Evolutionary conservation across 1,139 yeast species (phyloP).

Genomic region (Zygosaccharomyces pseudobailii): DNA sequence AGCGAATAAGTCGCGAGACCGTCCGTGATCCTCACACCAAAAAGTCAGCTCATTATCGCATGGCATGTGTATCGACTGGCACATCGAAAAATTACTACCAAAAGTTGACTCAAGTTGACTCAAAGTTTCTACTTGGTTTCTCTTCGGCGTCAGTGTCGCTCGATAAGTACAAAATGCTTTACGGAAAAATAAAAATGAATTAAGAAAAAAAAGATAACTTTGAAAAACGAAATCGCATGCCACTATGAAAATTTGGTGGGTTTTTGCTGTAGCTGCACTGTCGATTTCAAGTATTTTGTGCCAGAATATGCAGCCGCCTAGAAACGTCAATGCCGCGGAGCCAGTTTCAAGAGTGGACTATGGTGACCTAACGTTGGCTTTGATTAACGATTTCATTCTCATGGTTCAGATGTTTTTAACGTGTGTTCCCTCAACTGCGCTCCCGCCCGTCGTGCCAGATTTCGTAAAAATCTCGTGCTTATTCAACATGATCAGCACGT

Average conservation of each 20-base stretch:
- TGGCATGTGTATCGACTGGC: neutral
- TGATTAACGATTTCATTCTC: constrained; percentile 11
- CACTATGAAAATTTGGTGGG: neutral
- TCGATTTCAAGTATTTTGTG: neutral
- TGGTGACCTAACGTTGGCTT: constrained; percentile 9
- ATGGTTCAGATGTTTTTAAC: constrained; percentile 13
- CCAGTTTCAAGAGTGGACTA: constrained; percentile 6
- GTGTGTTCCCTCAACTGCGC: constrained; percentile 10
- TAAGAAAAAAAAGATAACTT: neutral
- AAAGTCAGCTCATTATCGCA: neutral
- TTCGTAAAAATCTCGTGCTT: constrained; percentile 11
- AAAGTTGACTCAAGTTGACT: too few species aligned
- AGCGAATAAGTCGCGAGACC: neutral
- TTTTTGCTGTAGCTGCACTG: neutral
- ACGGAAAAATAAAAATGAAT: neutral
- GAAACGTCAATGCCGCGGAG: neutral
- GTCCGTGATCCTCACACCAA: neutral
- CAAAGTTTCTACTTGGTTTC: constrained; percentile 1
- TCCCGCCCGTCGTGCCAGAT: constrained; percentile 10
- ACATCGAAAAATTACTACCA: too few species aligned
- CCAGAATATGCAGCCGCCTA: neutral
- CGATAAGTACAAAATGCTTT: neutral
- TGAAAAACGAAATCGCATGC: neutral
- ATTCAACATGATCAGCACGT: constrained; percentile 11
- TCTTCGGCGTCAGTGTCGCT: neutral